Base-by-base conservation (phyloP, 2,329 filamentous ascomycete genomes). In the Aureobasidium sp. region DNA sequence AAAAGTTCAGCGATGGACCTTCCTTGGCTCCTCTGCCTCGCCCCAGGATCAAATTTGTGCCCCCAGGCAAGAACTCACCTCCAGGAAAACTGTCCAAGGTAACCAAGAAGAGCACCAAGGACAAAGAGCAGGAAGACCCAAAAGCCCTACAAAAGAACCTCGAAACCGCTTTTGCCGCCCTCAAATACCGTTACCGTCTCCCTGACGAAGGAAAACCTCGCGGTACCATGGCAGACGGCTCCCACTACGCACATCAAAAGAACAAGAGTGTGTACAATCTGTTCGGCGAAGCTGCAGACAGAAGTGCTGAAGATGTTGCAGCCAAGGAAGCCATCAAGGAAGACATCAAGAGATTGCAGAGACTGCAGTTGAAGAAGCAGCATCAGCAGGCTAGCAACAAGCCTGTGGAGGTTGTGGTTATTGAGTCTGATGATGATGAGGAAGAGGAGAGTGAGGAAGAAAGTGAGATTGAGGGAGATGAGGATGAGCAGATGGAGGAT, bases 391-490 rank as follows among this genome's bases (percentile, higher is more conserved):
- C 7, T 7, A 39, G 22, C 5, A 48, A n/a, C 12, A 41, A 48
- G 15, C 7, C 51, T 39, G 41, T 31, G 5, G 37, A 62, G 37
- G 67, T 69, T 41, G n/a, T 63, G 14, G 62, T 68, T 34, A 48
- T 61, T 36, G 36, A 41, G 9, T 31, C 25, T 60, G 57, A 51
- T 0, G 49, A 69, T 3, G 49, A 69, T 2, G 70, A 74, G 29
- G 66, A 67, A 8, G 37, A 67, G 0, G 67, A 17, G 8, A 52
- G 36, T 51, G 68, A 56, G 27, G 51, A 57, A 4, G 52, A 56
- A 6, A 42, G n/a, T 22, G 37, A 27, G 9, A 48, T 22, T 29
- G 27, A 53, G 11, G 41, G 12, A 11, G 48, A 14, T 12, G 29
- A 20, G 11, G 60, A 56, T 49, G 51, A 57, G n/a, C 39, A 57